These are phyloP conservation scores for Aspergillus panamensis DNA, from an alignment of 495 filamentous ascomycete species.

Conservation along the genomic window DNA sequence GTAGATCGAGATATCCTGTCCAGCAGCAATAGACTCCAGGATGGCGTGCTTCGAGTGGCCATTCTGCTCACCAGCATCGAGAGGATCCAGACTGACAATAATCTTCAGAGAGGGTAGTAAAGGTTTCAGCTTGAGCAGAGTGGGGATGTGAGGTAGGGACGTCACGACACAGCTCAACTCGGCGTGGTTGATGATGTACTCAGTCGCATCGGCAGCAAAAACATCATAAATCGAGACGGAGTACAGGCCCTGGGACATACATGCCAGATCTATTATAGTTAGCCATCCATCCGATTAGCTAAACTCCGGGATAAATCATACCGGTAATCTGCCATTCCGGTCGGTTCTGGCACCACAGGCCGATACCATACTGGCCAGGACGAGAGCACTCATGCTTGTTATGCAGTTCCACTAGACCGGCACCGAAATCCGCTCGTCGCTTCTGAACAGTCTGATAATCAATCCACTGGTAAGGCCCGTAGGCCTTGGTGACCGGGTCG, in stretches of 20 bases:
- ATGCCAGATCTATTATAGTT: slow-evolving; percentile 66
- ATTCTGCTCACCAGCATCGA: slow-evolving; percentile 72
- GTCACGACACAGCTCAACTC: slow-evolving; percentile 71
- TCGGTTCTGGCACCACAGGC: slow-evolving; percentile 93
- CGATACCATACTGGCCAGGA: slow-evolving; percentile 74
- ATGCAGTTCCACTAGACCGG: slow-evolving; percentile 80
- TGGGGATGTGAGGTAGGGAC: slow-evolving; percentile 79
- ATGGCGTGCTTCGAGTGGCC: slow-evolving; percentile 77
- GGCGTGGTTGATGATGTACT: slow-evolving; percentile 94
- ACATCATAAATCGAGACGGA: slow-evolving; percentile 97
- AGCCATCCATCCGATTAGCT: not conserved
- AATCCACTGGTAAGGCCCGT: slow-evolving; percentile 77
- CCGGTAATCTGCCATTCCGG: slow-evolving; percentile 96
- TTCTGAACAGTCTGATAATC: slow-evolving; percentile 76
- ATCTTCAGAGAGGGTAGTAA: slow-evolving; percentile 76
- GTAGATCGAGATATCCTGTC: slow-evolving; percentile 70
- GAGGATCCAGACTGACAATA: slow-evolving; percentile 84
- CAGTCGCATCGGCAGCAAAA: slow-evolving; percentile 80
- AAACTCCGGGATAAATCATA: slow-evolving; percentile 31
- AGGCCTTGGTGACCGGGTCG: slow-evolving; percentile 70
- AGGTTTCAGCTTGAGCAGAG: slow-evolving; percentile 79
- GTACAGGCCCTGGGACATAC: slow-evolving; percentile 83
- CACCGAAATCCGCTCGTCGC: slow-evolving; percentile 79
- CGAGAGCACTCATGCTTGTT: slow-evolving; percentile 57
- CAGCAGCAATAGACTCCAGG: slow-evolving; percentile 67